Base-by-base conservation (phyloP, 73 alveolate species). In the Paramecium tetraurelia region DNA sequence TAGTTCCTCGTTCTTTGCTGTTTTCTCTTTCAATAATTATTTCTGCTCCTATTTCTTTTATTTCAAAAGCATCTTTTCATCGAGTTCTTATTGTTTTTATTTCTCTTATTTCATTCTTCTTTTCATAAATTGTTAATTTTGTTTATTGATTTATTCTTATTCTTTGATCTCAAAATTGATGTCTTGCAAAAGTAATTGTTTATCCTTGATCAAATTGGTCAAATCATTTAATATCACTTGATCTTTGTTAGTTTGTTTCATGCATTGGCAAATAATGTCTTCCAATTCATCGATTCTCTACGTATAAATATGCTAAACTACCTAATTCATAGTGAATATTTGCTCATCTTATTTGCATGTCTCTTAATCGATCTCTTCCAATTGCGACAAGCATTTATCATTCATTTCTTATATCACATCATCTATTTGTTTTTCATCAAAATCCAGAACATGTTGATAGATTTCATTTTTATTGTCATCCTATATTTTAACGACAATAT, bases 391-490 rank as follows among this genome's bases (percentile, higher is more conserved):
- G 24, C 84, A 63, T 63, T 63, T 63, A 4, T 63, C 84, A 63
- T 63, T 63, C 84, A 63, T 63, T 12, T 63, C 84, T 27, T 63
- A 63, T 40, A 63, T 63, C 14, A 63, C 84, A 31, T 63, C 84
- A 63, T 63, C 84, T 11, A 63, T 63, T 20, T 63, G 24, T 24
- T 63, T 63, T 33, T 63, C 84, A 63, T 63, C 84, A 63, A 63
- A 63, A 24, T 63, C 84, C 27, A 63, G 29, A 12, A 63, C 84
- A 63, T 63, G 84, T 63, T 63, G 12, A 33, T 63, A 63, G 7
- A 63, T 63, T 63, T 63, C 84, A 63, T 63, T 63, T 20, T 63
- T 63, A 63, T 63, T 63, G 14, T 63, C 84, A 33, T 63, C 84
- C 10, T 63, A 63, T 12, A 63, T 63, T 63, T 63, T 63, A 63